Evolutionary conservation across 2,329 filamentous ascomycete species (phyloP), one percentile per base, ranked within the genome.

Genomic region (Dothidotthia symphoricarpi): DNA sequence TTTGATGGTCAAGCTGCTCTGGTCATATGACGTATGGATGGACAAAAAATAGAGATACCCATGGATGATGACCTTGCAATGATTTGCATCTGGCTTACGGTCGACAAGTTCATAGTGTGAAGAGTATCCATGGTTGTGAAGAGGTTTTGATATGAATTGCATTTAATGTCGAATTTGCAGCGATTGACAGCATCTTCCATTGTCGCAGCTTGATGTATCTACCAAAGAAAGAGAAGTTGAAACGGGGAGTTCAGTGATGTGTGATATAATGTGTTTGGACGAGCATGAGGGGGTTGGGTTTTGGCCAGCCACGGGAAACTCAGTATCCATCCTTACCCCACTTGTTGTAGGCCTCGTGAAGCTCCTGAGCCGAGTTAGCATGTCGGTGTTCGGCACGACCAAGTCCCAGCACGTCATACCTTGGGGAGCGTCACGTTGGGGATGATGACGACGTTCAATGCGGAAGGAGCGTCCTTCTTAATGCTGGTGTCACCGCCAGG

Each of bases 301-400:
- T 28, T 31, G 26, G 32, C 29, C 22, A 16, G 16, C 28, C 24
- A 10, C 34, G n/a, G 16, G 15, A 19, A 32, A 34, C 31, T 46
- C 59, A 67, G 74, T 86, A 97, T 57, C 88, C 90, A 57, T 97
- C 93, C 82, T 97, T 97, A 71, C 93, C 93, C 82, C 88, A 97
- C 80, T 98, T 98, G 86, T 98, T 98, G 82, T 85, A 97, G 75
- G 85, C 86, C 59, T 98, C 93, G 75, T 98, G 93, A 51, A 96
- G 81, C 62, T 85, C 79, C 88, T 94, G 29, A 12, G 27, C 15
- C 30, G 19, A 60, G 41, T 33, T 9, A 52, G 31, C 27, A 37
- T 35, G 16, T 24, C 28, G 15, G 8, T 17, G 15, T 28, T 47
- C 27, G 47, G 34, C 22, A 32, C 12, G 16, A 15, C 24, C 16